A percentile compares a stretch with the other conserved stretches of the same genome.
phyloP scores from a whole-genome alignment of 2,329 filamentous ascomycete genomes.

The Parafenestella ontariensis region DNA sequence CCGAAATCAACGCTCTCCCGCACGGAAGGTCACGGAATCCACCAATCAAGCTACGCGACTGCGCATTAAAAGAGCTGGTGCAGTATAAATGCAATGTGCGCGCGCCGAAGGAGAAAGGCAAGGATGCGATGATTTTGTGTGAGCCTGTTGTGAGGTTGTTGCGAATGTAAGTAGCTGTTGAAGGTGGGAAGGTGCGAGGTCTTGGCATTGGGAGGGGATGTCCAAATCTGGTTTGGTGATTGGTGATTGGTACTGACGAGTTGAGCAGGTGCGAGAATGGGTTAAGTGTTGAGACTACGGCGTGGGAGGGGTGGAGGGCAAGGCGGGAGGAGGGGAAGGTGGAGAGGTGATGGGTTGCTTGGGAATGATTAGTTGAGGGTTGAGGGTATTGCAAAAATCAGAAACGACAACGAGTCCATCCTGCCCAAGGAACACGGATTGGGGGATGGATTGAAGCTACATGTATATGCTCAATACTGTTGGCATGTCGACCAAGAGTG shows the following conservation, averaged over 20 bases:
- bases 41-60: slow-evolving; percentile 61
- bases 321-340: slow-evolving; percentile 27
- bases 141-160: slow-evolving; percentile 66
- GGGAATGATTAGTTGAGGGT: not conserved
- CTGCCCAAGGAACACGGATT: not conserved
- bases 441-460: not conserved
- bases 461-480: not conserved
- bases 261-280: slow-evolving; percentile 58
- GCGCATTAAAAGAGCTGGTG: slow-evolving; percentile 64
- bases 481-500: not conserved
- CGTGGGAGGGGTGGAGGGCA: slow-evolving; percentile 60
- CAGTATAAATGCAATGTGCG: slow-evolving; percentile 69
- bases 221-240: slow-evolving; percentile 16
- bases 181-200: not conserved
- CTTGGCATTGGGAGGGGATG: slow-evolving; percentile 10
- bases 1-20: slow-evolving; percentile 60
- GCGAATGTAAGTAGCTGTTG: slow-evolving; percentile 58
- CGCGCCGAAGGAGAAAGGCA: slow-evolving; percentile 42
- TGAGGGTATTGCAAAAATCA: not conserved
- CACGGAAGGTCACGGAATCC: slow-evolving; percentile 61
- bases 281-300: slow-evolving; percentile 67
- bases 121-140: slow-evolving; percentile 57
- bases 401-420: not conserved
- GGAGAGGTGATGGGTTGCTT: slow-evolving; percentile 7
- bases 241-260: slow-evolving; percentile 4